Base-by-base conservation (phyloP, 2,329 filamentous ascomycete genomes). In the Ceratocystis cubensis region DNA sequence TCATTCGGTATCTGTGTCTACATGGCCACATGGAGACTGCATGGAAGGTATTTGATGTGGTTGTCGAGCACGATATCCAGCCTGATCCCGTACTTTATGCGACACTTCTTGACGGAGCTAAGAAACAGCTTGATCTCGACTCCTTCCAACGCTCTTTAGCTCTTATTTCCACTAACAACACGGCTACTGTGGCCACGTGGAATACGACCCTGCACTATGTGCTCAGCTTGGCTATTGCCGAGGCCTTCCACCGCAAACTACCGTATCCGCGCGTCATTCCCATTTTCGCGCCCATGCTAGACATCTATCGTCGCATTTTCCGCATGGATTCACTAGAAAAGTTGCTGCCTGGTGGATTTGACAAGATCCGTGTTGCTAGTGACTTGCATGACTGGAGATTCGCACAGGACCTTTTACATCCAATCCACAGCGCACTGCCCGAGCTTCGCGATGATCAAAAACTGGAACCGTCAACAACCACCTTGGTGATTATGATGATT, bases 21-120 rank as follows among this genome's bases (percentile, higher is more conserved):
- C 82, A 80, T n/a, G 81, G 82, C 10, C 83, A 89, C 70, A 73
- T 83, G 6, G 77, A 81, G 46, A 83, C 84, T 2, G 88, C 85
- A 0, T 84, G 84, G 76, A 79, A 82, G 50, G 81, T 93, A 63
- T 84, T 87, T 70, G 78, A 85, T 28, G 79, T 85, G 50, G 82
- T 92, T 73, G 75, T 81, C 63, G 75, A 79, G 15, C 80, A 84
- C 69, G 81, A 82, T 2, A 77, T 89, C 17, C 73, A 81, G 65
- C 82, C 89, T 0, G 85, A 95, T 73, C 75, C 76, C 0, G 81
- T 84, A 69, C 87, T 89, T 0, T 89, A 86, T 72, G 79, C 85
- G 0, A 84, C 85, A 33, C 77, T 96, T 44, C 80, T 96, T 53
- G 82, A 86, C 67, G 87, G 87, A 41, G 87, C 88, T 64, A 89